These are phyloP conservation scores for Clitopilus hobsonii DNA, from an alignment of 768 basidiomycete genomes.

Conservation along the genomic window DNA sequence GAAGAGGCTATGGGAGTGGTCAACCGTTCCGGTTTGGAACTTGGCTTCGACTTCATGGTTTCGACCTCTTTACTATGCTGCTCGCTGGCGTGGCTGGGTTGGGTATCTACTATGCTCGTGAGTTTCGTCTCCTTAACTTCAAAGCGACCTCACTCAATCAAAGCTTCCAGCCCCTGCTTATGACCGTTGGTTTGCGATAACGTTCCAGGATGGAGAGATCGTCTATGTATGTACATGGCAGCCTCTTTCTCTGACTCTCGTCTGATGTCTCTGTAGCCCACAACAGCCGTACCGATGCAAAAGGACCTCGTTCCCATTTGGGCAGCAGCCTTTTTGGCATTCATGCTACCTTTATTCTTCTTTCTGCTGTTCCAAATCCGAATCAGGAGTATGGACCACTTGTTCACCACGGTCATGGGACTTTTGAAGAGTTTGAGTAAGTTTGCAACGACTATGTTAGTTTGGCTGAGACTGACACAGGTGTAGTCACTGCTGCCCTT, in stretches of 20 bases:
- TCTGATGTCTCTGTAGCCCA: conserved; percentile 19
- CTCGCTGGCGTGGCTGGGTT: conserved; percentile 51
- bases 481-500: conserved; percentile 19
- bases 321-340: conserved; percentile 46
- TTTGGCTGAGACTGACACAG: background rate
- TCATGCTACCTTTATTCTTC: conserved; percentile 51
- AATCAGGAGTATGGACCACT: conserved; percentile 37
- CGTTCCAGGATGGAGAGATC: conserved; percentile 40
- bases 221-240: conserved; percentile 25
- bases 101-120: conserved; percentile 48
- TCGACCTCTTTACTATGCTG: conserved; percentile 53
- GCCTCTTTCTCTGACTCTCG: background rate
- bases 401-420: conserved; percentile 48
- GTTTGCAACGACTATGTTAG: conserved; percentile 23
- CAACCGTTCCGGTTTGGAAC: conserved; percentile 25
- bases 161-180: conserved; percentile 34
- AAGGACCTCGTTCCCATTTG: conserved; percentile 53
- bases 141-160: background rate
- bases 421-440: conserved; percentile 40
- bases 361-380: conserved; percentile 52
- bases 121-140: conserved; percentile 3
- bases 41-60: conserved; percentile 43
- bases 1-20: background rate
- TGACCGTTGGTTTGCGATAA: conserved; percentile 37
- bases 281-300: conserved; percentile 46